Evolutionary conservation across 2,329 filamentous ascomycete species (phyloP), one percentile per base, ranked within the genome.

Genomic region (Aspergillus awamori): DNA sequence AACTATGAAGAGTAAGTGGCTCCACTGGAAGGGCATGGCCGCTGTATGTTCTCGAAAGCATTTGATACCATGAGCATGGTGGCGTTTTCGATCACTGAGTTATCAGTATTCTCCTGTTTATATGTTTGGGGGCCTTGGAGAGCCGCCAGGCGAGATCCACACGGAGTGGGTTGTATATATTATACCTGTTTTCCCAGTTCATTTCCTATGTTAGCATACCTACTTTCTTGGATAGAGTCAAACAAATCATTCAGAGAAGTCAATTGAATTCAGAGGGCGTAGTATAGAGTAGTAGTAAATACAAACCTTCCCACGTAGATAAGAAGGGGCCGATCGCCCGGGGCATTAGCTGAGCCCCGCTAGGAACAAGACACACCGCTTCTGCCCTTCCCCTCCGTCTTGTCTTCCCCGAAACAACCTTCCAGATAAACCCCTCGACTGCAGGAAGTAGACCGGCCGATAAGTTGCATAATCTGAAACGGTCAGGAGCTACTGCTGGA

Each of bases 1-100:
- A 84, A 83, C 63, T 93, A 86, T 72, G 89, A 91, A 74, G 90
- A 92, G 66, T 83, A 72, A 72, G 61, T 47, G 20, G 39, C 5
- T 45, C 20, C 5, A 28, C 26, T n/a, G 52, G 11, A 33, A 51
- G 15, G 30, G 30, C 53, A 55, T 28, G 45, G 54, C 54, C 63
- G 47, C 58, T 60, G 61, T 57, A 55, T 60, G 59, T 64, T 65
- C 60, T 69, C 61, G 62, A 66, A 65, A 66, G 63, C 63, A 66
- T 67, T 68, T 70, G 65, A 71, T 70, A 66, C 64, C 67, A 67
- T 67, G 64, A 67, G 67, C 66, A 69, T 68, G 63, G 63, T 67
- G 69, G 68, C 69, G 69, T 70, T 70, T 63, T 67, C 61, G 60
- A 65, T 68, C 59, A 60, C 51, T 64, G 59, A 60, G 61, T 67